Conservation (phyloP, 371 early-diverging fungal genomes). For the Syncephalastrum sp. region DNA sequence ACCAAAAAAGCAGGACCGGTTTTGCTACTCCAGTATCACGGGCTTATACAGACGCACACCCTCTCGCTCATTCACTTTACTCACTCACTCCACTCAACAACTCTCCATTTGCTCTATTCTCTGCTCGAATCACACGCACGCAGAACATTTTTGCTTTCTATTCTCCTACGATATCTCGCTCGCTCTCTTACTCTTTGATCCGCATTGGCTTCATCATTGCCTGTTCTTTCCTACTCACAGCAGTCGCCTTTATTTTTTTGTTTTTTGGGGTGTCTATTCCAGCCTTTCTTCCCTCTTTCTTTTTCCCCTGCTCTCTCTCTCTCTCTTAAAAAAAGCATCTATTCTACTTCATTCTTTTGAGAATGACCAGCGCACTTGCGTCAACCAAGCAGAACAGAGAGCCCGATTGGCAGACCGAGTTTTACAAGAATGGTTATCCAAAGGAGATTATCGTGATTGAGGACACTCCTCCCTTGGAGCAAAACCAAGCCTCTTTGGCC, state of each 20-base stretch:
- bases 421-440: conserved; percentile 64
- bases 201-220: neutral
- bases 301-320: conserved; percentile 1
- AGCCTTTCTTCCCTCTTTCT: no score
- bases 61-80: no score
- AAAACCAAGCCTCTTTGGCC: conserved; percentile 4
- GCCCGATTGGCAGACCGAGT: conserved; percentile 56
- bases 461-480: conserved; percentile 55
- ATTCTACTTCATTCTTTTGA: neutral
- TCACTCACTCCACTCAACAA: no score
- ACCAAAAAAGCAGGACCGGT: no score
- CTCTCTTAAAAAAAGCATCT: neutral
- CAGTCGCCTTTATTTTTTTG: no score
- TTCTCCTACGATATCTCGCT: neutral
- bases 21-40: no score
- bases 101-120: no score
- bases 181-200: neutral
- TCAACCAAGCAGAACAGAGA: conserved; percentile 18
- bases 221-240: neutral
- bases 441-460: conserved; percentile 64
- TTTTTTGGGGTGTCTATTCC: no score
- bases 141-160: neutral
- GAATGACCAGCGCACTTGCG: conserved; percentile 12
- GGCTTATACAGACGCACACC: no score
- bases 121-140: neutral